Percentiles rank a stretch among this genome's conserved stretches.
Evolutionary conservation across 176 grass and related monocot genomes (phyloP).

Genomic region (Bromus sterilis): DNA sequence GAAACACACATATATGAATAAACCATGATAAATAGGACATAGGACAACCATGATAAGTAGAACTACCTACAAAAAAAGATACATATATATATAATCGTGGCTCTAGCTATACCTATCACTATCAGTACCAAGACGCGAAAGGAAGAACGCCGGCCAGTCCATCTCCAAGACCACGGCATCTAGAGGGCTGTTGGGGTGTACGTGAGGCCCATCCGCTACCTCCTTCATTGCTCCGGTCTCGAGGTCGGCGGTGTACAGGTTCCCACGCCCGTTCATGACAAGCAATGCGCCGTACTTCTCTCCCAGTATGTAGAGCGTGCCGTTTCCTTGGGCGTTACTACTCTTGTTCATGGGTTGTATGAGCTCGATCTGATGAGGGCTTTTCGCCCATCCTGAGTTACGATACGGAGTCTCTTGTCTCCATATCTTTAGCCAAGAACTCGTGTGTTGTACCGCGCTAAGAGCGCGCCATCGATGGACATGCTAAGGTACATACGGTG

Average conservation of each 20-base stretch:
- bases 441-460: background rate
- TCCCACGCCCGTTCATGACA: background rate
- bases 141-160: background rate
- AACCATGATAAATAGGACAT: too few species aligned
- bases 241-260: background rate
- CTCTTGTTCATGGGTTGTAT: background rate
- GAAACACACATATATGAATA: background rate
- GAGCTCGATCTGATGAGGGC: too few species aligned
- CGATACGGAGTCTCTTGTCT: too few species aligned
- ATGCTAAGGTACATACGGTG: background rate
- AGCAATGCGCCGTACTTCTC: background rate
- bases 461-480: background rate
- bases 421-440: too few species aligned
- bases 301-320: background rate
- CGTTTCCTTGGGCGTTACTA: background rate
- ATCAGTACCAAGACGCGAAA: background rate
- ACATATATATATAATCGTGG: background rate
- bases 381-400: too few species aligned
- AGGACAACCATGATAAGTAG: background rate
- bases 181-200: background rate
- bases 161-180: background rate
- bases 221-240: background rate
- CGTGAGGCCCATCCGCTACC: background rate
- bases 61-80: background rate
- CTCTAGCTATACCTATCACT: background rate